These are phyloP conservation scores for Suillus decipiens DNA, from an alignment of 768 basidiomycete genomes.

Conservation along the genomic window DNA sequence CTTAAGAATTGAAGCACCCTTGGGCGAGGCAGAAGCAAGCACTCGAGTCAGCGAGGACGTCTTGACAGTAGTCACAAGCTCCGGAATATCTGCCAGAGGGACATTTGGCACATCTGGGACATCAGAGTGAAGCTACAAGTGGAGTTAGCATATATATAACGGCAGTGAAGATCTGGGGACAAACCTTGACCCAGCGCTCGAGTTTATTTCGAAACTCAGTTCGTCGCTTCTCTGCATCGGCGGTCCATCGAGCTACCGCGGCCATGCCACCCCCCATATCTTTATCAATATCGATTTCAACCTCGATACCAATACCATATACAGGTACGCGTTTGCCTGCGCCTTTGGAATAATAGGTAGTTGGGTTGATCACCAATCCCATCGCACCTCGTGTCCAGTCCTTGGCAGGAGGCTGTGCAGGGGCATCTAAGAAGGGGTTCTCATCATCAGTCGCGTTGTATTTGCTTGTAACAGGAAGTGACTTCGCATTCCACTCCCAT, in stretches of 20 bases:
- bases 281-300: conserved; percentile 83
- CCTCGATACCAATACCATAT: conserved; percentile 86
- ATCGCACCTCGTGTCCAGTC: conserved; percentile 83
- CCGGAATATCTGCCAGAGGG: conserved; percentile 67
- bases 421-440: conserved; percentile 69
- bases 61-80: conserved; percentile 51
- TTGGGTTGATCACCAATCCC: conserved; percentile 73
- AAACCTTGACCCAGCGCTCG: conserved; percentile 63
- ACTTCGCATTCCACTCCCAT: conserved; percentile 81
- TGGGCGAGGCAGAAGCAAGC: conserved; percentile 75
- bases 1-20: conserved; percentile 40
- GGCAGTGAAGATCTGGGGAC: conserved; percentile 6
- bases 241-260: conserved; percentile 86
- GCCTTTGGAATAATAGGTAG: conserved; percentile 70
- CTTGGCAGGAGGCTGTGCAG: conserved; percentile 40
- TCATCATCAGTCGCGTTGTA: conserved; percentile 49
- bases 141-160: conserved; percentile 14
- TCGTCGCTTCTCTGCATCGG: conserved; percentile 62
- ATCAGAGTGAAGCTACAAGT: conserved; percentile 51
- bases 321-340: conserved; percentile 70
- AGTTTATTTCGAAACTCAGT: conserved; percentile 60
- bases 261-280: conserved; percentile 84
- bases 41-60: conserved; percentile 69
- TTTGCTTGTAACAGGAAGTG: conserved; percentile 32
- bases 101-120: conserved; percentile 50